Conservation (phyloP, 805 yeast species). For the Metschnikowia drakensbergensis region DNA sequence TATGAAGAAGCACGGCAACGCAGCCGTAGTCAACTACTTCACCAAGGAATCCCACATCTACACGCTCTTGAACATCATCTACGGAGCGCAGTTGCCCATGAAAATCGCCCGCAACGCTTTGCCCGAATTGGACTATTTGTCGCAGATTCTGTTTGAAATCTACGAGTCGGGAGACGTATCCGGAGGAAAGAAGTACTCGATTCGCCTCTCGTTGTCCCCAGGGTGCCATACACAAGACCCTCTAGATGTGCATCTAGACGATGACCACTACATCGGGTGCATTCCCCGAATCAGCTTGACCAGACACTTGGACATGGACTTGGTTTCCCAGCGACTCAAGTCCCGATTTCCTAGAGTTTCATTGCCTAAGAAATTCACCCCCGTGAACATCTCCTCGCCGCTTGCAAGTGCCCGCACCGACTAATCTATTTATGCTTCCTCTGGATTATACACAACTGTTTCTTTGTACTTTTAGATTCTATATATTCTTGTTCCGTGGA, state of each 20-base stretch:
- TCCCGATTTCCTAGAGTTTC: constrained; percentile 82
- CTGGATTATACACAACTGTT: not conserved
- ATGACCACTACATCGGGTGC: constrained; percentile 93
- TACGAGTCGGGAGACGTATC: constrained; percentile 73
- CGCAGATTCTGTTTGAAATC: constrained; percentile 90
- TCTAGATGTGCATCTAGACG: constrained; percentile 91
- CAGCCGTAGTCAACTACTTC: constrained; percentile 85
- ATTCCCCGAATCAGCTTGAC: constrained; percentile 89
- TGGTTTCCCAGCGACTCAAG: constrained; percentile 75
- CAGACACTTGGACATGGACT: constrained; percentile 87
- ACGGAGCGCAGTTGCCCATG: constrained; percentile 92
- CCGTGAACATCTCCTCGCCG: constrained; percentile 81
- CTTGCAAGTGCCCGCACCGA: constrained; percentile 19
- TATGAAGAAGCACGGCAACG: constrained; percentile 73
- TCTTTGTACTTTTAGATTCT: too few relatives aligned
- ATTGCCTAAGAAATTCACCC: constrained; percentile 86
- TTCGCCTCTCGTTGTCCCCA: constrained; percentile 88
- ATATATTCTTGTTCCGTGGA: not conserved
- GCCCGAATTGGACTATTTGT: constrained; percentile 92
- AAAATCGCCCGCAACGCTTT: constrained; percentile 90
- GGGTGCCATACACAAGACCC: constrained; percentile 99
- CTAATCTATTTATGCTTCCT: not conserved
- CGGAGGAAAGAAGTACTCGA: constrained; percentile 79
- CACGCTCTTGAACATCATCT: constrained; percentile 83
- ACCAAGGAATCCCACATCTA: constrained; percentile 97